Evolutionary conservation across 2,329 filamentous ascomycete genomes (phyloP).

Genomic region (Diaporthe ilicicola): DNA sequence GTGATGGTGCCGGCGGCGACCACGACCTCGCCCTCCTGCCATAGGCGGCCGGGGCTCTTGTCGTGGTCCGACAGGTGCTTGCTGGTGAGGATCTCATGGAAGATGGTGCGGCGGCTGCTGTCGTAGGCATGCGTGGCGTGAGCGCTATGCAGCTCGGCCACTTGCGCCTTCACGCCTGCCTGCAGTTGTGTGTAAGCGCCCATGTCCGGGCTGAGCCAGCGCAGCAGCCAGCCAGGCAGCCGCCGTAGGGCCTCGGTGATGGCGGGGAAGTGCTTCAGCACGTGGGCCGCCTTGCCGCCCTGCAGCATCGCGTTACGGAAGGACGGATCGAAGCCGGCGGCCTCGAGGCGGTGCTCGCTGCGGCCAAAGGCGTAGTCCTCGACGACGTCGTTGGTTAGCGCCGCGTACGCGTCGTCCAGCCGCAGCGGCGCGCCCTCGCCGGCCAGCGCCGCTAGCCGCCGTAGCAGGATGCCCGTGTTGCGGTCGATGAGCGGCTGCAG

Average conservation of each 20-base stretch:
- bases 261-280: slow-evolving; percentile 23
- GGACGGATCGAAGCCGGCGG: slow-evolving; percentile 25
- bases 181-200: neutral
- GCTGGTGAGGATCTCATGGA: slow-evolving; percentile 45
- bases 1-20: slow-evolving; percentile 52
- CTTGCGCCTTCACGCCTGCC: neutral
- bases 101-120: slow-evolving; percentile 41
- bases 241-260: neutral
- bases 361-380: slow-evolving; percentile 50
- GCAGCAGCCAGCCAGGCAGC: neutral
- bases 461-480: slow-evolving; percentile 29
- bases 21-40: slow-evolving; percentile 49
- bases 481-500: slow-evolving; percentile 44
- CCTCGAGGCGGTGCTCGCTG: neutral
- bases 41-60: slow-evolving; percentile 45
- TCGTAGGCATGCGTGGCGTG: neutral
- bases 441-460: slow-evolving; percentile 35
- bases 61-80: slow-evolving; percentile 44
- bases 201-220: neutral
- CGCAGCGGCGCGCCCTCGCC: slow-evolving; percentile 42
- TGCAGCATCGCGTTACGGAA: neutral
- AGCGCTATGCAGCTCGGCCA: neutral
- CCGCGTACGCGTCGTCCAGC: slow-evolving; percentile 48
- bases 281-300: neutral
- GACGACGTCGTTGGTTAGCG: slow-evolving; percentile 51